phyloP scores from a whole-genome alignment of 495 filamentous ascomycete species.

The Podospora appendiculata region DNA sequence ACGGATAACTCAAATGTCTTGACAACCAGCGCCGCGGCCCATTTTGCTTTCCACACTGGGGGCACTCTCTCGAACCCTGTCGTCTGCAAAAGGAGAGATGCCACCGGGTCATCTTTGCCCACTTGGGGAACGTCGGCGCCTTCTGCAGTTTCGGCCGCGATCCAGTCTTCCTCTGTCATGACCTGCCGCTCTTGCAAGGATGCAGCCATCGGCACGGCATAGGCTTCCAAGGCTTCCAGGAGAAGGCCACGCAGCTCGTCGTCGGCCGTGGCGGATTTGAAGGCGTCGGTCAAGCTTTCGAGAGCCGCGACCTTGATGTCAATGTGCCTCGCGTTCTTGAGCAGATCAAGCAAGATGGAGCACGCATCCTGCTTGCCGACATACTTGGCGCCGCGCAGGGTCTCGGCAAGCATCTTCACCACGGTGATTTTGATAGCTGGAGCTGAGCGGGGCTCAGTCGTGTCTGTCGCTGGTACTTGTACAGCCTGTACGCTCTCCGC shows the following conservation, averaged over 20 bases:
- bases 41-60: conserved; percentile 2
- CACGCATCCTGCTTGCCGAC: conserved; percentile 18
- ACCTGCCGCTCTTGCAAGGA: conserved; percentile 24
- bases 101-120: neutral
- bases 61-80: neutral
- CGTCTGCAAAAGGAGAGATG: neutral
- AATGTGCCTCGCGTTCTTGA: conserved; percentile 21
- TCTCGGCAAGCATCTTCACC: conserved; percentile 31
- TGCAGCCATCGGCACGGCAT: conserved; percentile 24
- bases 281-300: conserved; percentile 20
- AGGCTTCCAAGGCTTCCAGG: conserved; percentile 15
- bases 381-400: conserved; percentile 24
- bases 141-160: conserved; percentile 6
- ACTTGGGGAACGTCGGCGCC: conserved; percentile 6
- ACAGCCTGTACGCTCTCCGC: neutral
- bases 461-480: no score
- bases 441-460: neutral
- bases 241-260: conserved; percentile 7
- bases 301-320: conserved; percentile 27
- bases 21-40: conserved; percentile 7
- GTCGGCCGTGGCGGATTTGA: conserved; percentile 7
- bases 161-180: conserved; percentile 21
- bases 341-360: conserved; percentile 18
- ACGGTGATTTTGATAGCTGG: conserved; percentile 29
- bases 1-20: conserved; percentile 12